Conservation (phyloP, 768 basidiomycete genomes). For the Boletales sp. region DNA sequence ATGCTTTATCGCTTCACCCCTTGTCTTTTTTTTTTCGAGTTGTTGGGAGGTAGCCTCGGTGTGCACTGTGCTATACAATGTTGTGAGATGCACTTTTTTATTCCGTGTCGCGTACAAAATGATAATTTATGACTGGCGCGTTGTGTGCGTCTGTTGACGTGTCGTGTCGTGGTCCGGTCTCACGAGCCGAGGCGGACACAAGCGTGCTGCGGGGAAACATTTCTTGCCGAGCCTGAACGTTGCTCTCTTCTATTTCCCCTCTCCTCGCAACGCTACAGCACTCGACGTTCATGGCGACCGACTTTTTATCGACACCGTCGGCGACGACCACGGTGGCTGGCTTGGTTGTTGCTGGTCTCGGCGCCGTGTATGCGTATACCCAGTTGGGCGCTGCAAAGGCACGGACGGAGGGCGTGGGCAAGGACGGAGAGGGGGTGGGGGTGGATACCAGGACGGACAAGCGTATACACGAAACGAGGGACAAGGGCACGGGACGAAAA, state of each 20-base stretch:
- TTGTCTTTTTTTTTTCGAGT: background rate
- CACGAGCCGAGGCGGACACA: conserved; percentile 14
- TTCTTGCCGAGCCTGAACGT: no score
- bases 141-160: conserved; percentile 30
- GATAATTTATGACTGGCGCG: background rate
- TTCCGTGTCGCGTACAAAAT: no score
- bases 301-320: conserved; percentile 37
- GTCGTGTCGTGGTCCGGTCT: background rate
- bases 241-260: no score
- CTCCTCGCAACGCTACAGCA: conserved; percentile 19
- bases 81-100: background rate
- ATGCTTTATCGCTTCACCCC: background rate
- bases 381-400: background rate
- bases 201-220: no score
- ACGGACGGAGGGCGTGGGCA: background rate
- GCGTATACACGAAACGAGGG: no score
- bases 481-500: background rate
- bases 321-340: conserved; percentile 38
- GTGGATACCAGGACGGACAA: no score
- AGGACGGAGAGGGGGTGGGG: background rate
- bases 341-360: conserved; percentile 16
- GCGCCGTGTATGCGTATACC: conserved; percentile 17
- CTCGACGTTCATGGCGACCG: conserved; percentile 40
- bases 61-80: background rate
- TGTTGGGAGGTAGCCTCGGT: background rate